Evolutionary conservation across 2,329 filamentous ascomycete species (phyloP).

Genomic region (Hypoxylon sp.): DNA sequence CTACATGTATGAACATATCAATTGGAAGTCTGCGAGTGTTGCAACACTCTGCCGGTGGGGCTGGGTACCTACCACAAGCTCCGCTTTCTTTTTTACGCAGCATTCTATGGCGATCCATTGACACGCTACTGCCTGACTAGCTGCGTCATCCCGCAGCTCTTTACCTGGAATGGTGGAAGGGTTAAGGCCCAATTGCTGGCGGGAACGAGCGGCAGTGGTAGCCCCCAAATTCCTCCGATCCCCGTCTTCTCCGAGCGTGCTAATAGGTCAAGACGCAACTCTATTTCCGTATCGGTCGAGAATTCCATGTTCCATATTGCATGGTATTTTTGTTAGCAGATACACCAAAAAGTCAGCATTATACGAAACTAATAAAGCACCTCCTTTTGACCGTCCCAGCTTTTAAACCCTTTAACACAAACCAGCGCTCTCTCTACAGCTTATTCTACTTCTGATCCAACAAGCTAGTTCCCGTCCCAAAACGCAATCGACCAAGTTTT

Average conservation of each 20-base stretch:
- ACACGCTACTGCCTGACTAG: slow-evolving; percentile 13
- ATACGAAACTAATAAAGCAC: slow-evolving; percentile 4
- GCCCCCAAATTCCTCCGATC: background rate
- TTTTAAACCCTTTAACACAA: background rate
- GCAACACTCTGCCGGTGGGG: slow-evolving; percentile 3
- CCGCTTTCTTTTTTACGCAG: background rate
- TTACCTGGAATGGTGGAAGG: slow-evolving; percentile 8
- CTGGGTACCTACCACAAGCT: background rate
- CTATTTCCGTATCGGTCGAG: background rate
- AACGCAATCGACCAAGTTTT: background rate
- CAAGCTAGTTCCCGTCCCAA: background rate
- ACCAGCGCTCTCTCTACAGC: background rate
- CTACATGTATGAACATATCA: too few relatives aligned
- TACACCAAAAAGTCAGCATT: slow-evolving; percentile 14
- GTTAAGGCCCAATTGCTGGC: slow-evolving; percentile 18
- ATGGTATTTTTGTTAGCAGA: background rate
- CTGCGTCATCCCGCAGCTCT: slow-evolving; percentile 37
- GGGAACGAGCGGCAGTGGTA: slow-evolving; percentile 18
- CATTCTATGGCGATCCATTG: slow-evolving; percentile 25
- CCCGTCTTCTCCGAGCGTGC: background rate
- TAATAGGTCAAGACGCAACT: background rate
- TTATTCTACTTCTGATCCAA: background rate
- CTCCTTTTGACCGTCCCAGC: slow-evolving; percentile 1
- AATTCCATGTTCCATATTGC: slow-evolving; percentile 2
- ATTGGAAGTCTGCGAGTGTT: slow-evolving; percentile 6